A percentile compares a stretch with the other conserved stretches of the same genome.
phyloP scores from a whole-genome alignment of 129 eudicot genomes.

The Chrysanthemum makinoi region DNA sequence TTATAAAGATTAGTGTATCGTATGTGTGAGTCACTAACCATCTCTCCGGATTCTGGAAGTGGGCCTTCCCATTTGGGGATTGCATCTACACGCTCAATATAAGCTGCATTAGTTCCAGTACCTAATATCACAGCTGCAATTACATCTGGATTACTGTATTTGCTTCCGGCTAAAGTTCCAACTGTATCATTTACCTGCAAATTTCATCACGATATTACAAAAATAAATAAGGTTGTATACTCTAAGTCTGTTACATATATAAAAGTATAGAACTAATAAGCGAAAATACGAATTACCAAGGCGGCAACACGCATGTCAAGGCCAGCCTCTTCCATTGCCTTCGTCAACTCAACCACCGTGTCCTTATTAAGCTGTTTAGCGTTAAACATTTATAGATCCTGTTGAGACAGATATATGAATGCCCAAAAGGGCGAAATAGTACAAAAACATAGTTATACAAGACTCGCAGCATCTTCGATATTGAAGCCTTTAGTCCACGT shows the following conservation, averaged over 20 bases:
- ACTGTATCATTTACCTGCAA: conserved; percentile 83
- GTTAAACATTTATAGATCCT: conserved; percentile 7
- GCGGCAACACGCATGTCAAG: conserved; percentile 18
- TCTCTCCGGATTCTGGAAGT: conserved; percentile 72
- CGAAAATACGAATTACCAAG: too few species aligned
- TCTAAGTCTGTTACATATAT: too few species aligned
- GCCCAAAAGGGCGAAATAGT: not conserved
- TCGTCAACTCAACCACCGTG: conserved; percentile 13
- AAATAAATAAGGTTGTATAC: not conserved
- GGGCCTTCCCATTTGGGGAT: conserved; percentile 87
- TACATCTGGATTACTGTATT: conserved; percentile 56
- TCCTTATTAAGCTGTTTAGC: conserved; percentile 21
- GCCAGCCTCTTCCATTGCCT: conserved; percentile 10
- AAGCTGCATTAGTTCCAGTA: conserved; percentile 93
- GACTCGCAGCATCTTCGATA: conserved; percentile 71
- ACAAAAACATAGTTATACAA: not conserved
- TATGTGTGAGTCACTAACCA: conserved; percentile 41
- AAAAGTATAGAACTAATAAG: too few species aligned
- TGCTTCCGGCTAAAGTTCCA: conserved; percentile 78
- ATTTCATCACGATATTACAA: not conserved
- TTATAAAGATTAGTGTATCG: not conserved
- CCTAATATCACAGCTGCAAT: conserved; percentile 85
- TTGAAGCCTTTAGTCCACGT: conserved; percentile 95
- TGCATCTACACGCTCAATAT: conserved; percentile 74
- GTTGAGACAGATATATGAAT: not conserved